These are phyloP conservation scores for Stephanocyclus meneghinianus DNA, from an alignment of 352 stramenopile species.

Conservation along the genomic window DNA sequence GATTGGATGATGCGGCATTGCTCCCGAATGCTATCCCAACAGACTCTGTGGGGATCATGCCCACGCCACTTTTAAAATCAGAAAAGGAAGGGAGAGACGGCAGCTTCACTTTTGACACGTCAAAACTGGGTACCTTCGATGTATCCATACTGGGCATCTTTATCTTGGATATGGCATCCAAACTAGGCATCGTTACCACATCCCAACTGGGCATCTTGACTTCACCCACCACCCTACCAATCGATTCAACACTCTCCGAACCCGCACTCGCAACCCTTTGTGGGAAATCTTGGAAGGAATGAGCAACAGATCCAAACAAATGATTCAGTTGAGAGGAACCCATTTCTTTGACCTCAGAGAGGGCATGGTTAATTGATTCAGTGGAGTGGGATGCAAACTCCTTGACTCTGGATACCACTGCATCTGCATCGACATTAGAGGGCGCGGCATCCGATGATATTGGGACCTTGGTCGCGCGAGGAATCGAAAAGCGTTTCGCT, in stretches of 20 bases:
- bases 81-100: background rate
- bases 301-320: conserved; percentile 7
- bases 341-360: background rate
- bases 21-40: background rate
- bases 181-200: background rate
- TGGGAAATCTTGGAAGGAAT: background rate
- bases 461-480: background rate
- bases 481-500: background rate
- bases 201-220: background rate
- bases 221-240: background rate
- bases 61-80: background rate
- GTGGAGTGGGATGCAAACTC: conserved; percentile 2
- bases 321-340: background rate
- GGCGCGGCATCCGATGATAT: background rate
- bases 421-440: background rate
- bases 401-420: background rate
- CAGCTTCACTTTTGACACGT: background rate
- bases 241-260: background rate
- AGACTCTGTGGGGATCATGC: background rate
- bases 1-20: background rate
- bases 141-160: background rate
- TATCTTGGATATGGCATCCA: conserved; percentile 3
- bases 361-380: conserved; percentile 2
- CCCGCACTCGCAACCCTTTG: background rate
- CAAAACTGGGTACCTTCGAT: conserved; percentile 6